Conservation (phyloP, 1,284 basidiomycete species). For the Austroboletus novae-zelandiae region DNA sequence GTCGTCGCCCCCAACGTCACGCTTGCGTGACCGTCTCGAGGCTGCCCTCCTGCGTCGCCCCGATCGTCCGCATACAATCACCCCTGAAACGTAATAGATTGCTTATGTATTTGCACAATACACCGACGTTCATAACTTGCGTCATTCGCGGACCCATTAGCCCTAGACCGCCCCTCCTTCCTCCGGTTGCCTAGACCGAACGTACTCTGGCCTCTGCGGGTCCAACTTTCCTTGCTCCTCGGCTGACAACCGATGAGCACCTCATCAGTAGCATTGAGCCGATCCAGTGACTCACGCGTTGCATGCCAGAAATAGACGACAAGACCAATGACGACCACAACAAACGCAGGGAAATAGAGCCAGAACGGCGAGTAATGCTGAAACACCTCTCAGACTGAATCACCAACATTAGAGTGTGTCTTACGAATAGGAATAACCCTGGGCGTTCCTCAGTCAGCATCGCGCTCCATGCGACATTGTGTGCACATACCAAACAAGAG, state of each 20-base stretch:
- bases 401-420: constrained; percentile 21
- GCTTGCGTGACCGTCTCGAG: too few relatives aligned
- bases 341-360: constrained; percentile 80
- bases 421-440: constrained; percentile 69
- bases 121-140: too few relatives aligned
- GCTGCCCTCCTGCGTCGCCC: constrained; percentile 19
- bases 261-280: constrained; percentile 1
- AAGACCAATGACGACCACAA: constrained; percentile 66
- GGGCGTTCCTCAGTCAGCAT: constrained; percentile 8
- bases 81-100: constrained; percentile 11
- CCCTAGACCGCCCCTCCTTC: constrained; percentile 18
- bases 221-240: constrained; percentile 72
- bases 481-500: constrained; percentile 66
- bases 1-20: constrained; percentile 11
- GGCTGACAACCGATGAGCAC: constrained; percentile 40
- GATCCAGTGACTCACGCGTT: constrained; percentile 57
- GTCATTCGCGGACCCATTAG: background rate
- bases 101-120: too few relatives aligned
- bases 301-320: constrained; percentile 81
- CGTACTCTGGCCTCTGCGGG: constrained; percentile 61
- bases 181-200: constrained; percentile 36
- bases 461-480: background rate
- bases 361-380: constrained; percentile 79
- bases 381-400: constrained; percentile 11
- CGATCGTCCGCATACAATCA: constrained; percentile 21